A percentile compares a stretch with the other conserved stretches of the same genome.
Conservation (phyloP, 495 filamentous ascomycete species). For the Apiosordaria backusii region DNA sequence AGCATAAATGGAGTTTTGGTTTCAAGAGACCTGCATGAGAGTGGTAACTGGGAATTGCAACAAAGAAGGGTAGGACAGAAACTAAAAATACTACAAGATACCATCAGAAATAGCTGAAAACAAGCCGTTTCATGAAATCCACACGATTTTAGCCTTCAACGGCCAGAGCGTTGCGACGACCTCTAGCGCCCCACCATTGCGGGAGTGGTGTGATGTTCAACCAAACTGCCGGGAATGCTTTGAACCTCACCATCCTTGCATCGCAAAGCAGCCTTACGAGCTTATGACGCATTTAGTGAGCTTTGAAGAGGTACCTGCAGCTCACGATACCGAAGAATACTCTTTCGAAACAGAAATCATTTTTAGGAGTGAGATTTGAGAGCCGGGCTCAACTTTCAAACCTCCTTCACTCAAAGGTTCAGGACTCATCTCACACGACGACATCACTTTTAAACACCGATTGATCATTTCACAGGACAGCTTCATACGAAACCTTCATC, state of each 20-base stretch:
- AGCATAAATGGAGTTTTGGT: constrained; percentile 1
- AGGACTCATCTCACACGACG: no score
- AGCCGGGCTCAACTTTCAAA: neutral
- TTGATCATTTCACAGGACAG: no score
- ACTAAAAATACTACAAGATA: neutral
- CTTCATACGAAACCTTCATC: no score
- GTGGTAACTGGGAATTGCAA: neutral
- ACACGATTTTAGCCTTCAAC: neutral
- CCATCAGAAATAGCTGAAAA: neutral
- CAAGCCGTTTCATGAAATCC: neutral
- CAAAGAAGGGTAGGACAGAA: neutral
- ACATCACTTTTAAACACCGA: no score
- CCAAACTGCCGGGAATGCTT: constrained; percentile 3
- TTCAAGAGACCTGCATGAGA: neutral
- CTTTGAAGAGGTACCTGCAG: neutral
- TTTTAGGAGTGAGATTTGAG: neutral
- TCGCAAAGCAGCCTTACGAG: constrained; percentile 14
- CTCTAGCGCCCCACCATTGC: neutral
- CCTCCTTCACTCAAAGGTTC: no score
- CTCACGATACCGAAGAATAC: neutral
- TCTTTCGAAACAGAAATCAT: neutral
- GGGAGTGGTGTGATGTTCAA: constrained; percentile 7
- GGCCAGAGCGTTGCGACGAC: neutral
- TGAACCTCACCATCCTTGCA: neutral
- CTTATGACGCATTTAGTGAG: constrained; percentile 19